Percentiles rank a stretch among this genome's conserved stretches.
These are phyloP conservation scores for Pythium biforme DNA, from an alignment of 352 stramenopile genomes.

Conservation along the genomic window DNA sequence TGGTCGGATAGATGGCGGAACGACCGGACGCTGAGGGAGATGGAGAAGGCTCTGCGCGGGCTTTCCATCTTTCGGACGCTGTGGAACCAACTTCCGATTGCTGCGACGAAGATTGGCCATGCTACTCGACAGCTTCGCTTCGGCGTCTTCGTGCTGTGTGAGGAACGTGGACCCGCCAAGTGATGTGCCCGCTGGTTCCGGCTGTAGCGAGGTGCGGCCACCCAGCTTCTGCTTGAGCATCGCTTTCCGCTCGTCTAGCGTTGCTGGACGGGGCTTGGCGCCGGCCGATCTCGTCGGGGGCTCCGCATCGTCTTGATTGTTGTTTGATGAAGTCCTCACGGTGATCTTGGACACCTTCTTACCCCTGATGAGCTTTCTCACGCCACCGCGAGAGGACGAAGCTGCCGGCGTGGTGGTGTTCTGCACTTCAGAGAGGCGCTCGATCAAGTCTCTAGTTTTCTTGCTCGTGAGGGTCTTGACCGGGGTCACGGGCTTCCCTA, in stretches of 20 bases:
- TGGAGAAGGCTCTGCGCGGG: not conserved
- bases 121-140: constrained; percentile 1
- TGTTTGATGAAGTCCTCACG: not conserved
- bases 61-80: not conserved
- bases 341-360: not conserved
- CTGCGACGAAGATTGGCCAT: not conserved
- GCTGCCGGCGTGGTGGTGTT: constrained; percentile 23
- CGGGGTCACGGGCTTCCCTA: not conserved
- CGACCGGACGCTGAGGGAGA: constrained; percentile 11
- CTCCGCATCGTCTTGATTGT: constrained; percentile 12
- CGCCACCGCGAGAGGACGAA: not conserved
- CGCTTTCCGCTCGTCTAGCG: constrained; percentile 35
- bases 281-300: not conserved
- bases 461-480: constrained; percentile 11
- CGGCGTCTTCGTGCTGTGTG: constrained; percentile 27
- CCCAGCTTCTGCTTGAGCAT: constrained; percentile 44
- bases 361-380: constrained; percentile 11
- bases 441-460: constrained; percentile 18
- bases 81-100: not conserved
- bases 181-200: not conserved
- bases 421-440: constrained; percentile 17
- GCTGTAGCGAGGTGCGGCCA: not conserved
- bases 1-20: constrained; percentile 16
- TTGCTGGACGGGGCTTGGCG: not conserved
- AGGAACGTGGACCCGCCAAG: constrained; percentile 21